Evolutionary conservation across 139 green algal species (phyloP), one percentile per base, ranked within the genome.

Genomic region (Coelastrella sp.): DNA sequence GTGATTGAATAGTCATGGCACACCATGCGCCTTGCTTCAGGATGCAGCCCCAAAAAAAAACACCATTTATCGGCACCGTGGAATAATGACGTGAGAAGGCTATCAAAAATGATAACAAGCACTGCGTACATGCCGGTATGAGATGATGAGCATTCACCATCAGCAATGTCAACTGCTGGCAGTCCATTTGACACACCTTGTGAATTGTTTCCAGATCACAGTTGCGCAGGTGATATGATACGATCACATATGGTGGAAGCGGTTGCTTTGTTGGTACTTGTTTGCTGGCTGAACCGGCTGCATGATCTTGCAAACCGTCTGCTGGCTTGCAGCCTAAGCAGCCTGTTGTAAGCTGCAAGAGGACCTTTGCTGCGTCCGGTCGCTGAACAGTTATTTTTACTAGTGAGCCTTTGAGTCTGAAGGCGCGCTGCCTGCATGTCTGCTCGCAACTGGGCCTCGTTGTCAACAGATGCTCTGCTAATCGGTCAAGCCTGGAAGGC

Each of bases 401-500:
- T 25, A 76, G 19, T 27, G 68, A 27, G n/a, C 17, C 68, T 20
- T 85, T 7, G 24, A 72, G 56, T 57, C 56, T 0, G 35, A 61
- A 56, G 61, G 8, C 58, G 20, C 58, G 79, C 19, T 20, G 57
- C 79, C 19, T 56, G 79, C 68, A 76, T 10, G 79, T 11, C 6
- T 57, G 56, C 11, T 35, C 58, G 15, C 75, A 60, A 59, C 20
- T 56, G 7, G 79, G 56, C 20, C 79, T 85, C 79, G 58, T 25
- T 24, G 20, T 85, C 57, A n/a, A 61, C 79, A 85, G 79, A 61
- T 72, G 79, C 17, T 72, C 15, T 20, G 79, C 79, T 25, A 56
- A 63, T 25, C 35, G 14, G 57, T 85, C 79, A n/a, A 85, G 57
- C 79, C 79, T 68, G n/a, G 79, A 70, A 19, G 49, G 57, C 57